Evolutionary conservation across 2,329 filamentous ascomycete species (phyloP).

Genomic region (Sphaerulina populicola): DNA sequence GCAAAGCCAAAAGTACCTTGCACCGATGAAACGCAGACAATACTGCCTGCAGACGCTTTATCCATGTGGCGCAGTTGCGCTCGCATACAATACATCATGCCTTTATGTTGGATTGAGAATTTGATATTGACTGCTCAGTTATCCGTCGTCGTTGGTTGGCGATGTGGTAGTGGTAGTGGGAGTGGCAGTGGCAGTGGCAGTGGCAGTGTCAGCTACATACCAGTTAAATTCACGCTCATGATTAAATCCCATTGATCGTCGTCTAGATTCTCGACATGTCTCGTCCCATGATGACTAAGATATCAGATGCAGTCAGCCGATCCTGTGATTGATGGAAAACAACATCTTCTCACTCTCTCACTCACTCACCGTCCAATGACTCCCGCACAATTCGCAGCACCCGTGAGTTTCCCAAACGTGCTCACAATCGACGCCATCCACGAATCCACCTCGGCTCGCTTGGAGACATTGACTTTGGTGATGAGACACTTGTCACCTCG

Average conservation of each 20-base stretch:
- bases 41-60: conserved; percentile 43
- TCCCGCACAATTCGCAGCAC: conserved; percentile 41
- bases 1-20: conserved; percentile 39
- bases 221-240: conserved; percentile 31
- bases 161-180: conserved; percentile 17
- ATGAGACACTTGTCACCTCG: conserved; percentile 13
- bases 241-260: conserved; percentile 34
- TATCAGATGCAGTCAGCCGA: no score
- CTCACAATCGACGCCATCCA: conserved; percentile 32
- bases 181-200: no score
- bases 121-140: no score
- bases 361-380: conserved; percentile 26
- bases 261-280: conserved; percentile 24
- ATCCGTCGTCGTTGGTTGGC: no score
- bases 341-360: background rate
- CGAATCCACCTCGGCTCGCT: conserved; percentile 26
- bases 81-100: conserved; percentile 46
- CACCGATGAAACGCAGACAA: conserved; percentile 39
- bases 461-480: conserved; percentile 28
- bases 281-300: conserved; percentile 19
- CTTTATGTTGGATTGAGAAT: conserved; percentile 6
- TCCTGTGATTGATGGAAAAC: no score
- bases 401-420: conserved; percentile 33
- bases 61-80: conserved; percentile 42
- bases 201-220: conserved; percentile 20